Percentiles rank a stretch among this genome's conserved stretches.
Conservation (phyloP, 2,329 filamentous ascomycete genomes). For the Cladophialophora bantiana region DNA sequence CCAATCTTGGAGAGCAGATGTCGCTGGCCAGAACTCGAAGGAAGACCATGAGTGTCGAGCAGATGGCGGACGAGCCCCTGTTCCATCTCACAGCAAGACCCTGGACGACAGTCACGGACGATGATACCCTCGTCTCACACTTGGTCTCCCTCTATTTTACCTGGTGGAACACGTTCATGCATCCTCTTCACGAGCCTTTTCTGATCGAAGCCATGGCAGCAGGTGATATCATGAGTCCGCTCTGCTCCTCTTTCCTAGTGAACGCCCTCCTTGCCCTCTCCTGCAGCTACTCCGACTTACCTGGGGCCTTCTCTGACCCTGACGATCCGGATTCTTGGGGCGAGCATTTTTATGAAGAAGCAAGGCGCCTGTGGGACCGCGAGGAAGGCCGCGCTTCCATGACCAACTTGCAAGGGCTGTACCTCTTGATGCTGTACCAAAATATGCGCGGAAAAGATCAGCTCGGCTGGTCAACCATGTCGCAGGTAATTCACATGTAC, state of each 20-base stretch:
- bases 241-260: slow-evolving; percentile 47
- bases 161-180: slow-evolving; percentile 44
- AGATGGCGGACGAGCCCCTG: slow-evolving; percentile 17
- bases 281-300: slow-evolving; percentile 17
- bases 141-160: slow-evolving; percentile 46
- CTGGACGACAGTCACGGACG: slow-evolving; percentile 47
- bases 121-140: slow-evolving; percentile 46
- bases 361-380: slow-evolving; percentile 11
- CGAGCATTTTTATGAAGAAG: slow-evolving; percentile 20
- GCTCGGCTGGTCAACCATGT: slow-evolving; percentile 15
- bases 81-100: slow-evolving; percentile 27
- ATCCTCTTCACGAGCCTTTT: slow-evolving; percentile 45
- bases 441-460: slow-evolving; percentile 20
- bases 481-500: slow-evolving; percentile 15
- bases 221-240: slow-evolving; percentile 36
- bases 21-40: background rate
- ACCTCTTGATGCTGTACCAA: slow-evolving; percentile 12
- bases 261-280: slow-evolving; percentile 38
- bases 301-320: slow-evolving; percentile 12
- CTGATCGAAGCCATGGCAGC: slow-evolving; percentile 48
- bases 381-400: slow-evolving; percentile 13
- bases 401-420: slow-evolving; percentile 17
- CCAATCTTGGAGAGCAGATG: slow-evolving; percentile 1
- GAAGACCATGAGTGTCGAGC: slow-evolving; percentile 17
- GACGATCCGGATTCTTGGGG: slow-evolving; percentile 15